Percentiles rank a stretch among this genome's conserved stretches.
phyloP scores from a whole-genome alignment of 768 basidiomycete species.

The Sistotremastrum suecicum region DNA sequence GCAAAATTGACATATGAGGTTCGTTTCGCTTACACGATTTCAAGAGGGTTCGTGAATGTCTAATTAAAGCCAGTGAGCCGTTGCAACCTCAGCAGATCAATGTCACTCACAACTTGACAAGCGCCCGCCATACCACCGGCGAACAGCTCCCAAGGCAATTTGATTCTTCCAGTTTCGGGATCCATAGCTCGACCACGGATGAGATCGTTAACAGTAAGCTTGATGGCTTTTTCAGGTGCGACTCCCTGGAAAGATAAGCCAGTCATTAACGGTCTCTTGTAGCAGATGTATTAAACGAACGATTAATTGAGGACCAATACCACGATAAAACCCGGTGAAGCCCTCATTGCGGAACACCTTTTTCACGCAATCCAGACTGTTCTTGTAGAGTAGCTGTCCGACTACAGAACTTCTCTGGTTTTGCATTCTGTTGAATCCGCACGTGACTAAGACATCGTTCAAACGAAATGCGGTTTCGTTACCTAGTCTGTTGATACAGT shows the following conservation, averaged over 20 bases:
- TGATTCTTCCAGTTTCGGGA: constrained; percentile 91
- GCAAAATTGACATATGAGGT: background rate
- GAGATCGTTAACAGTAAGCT: constrained; percentile 91
- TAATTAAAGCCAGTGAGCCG: constrained; percentile 19
- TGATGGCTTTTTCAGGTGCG: constrained; percentile 96
- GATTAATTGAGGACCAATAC: constrained; percentile 86
- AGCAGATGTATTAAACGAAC: constrained; percentile 24
- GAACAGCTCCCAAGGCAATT: constrained; percentile 76
- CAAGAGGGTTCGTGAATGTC: constrained; percentile 95
- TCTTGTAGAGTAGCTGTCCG: constrained; percentile 93
- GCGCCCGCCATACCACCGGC: constrained; percentile 92
- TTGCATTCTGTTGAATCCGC: constrained; percentile 57
- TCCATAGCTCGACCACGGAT: constrained; percentile 75
- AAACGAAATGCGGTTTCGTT: background rate
- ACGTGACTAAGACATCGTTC: too few species aligned
- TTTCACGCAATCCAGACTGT: constrained; percentile 83
- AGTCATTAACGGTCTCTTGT: background rate
- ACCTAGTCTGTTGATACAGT: constrained; percentile 42
- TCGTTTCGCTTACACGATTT: constrained; percentile 62
- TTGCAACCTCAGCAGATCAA: background rate
- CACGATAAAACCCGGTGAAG: constrained; percentile 89
- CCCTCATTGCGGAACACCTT: constrained; percentile 96
- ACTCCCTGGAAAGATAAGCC: constrained; percentile 47
- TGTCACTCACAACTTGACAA: constrained; percentile 76
- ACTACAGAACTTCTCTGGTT: constrained; percentile 96